Percentiles rank a stretch among this genome's conserved stretches.
Evolutionary conservation across 495 filamentous ascomycete genomes (phyloP).

Genomic region (Acidiella bohemica): DNA sequence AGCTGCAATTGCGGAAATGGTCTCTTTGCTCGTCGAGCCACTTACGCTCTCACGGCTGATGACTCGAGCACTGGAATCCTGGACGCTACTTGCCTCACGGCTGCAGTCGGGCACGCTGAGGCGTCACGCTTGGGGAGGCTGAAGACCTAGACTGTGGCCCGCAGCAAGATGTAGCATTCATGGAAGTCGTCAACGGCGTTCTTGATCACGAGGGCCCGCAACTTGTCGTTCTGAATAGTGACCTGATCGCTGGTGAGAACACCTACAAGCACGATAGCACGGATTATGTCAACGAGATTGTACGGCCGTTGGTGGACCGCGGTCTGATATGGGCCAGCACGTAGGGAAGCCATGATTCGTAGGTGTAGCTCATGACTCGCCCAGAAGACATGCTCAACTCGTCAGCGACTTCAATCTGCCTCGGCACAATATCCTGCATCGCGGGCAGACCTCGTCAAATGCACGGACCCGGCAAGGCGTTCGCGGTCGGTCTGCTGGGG

Average conservation of each 20-base stretch:
- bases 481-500: constrained; percentile 36
- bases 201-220: constrained; percentile 43
- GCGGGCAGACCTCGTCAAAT: constrained; percentile 41
- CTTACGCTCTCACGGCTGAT: no score
- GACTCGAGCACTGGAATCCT: no score
- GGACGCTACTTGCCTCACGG: no score
- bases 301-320: constrained; percentile 40
- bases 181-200: constrained; percentile 45
- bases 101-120: no score
- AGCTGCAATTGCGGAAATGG: no score
- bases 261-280: constrained; percentile 44
- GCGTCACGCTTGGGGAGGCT: constrained; percentile 55
- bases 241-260: constrained; percentile 59
- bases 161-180: constrained; percentile 45
- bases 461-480: constrained; percentile 42
- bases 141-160: constrained; percentile 38
- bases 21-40: no score
- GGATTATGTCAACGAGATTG: constrained; percentile 47
- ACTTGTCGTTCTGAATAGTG: constrained; percentile 60
- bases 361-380: no score
- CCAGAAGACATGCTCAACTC: no score
- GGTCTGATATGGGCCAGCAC: constrained; percentile 50
- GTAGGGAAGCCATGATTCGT: constrained; percentile 70
- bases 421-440: constrained; percentile 37
- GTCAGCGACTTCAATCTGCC: constrained; percentile 47